Evolutionary conservation across 108 stramenopile genomes (phyloP).

Genomic region (Pseudonitzschia multiseries): DNA sequence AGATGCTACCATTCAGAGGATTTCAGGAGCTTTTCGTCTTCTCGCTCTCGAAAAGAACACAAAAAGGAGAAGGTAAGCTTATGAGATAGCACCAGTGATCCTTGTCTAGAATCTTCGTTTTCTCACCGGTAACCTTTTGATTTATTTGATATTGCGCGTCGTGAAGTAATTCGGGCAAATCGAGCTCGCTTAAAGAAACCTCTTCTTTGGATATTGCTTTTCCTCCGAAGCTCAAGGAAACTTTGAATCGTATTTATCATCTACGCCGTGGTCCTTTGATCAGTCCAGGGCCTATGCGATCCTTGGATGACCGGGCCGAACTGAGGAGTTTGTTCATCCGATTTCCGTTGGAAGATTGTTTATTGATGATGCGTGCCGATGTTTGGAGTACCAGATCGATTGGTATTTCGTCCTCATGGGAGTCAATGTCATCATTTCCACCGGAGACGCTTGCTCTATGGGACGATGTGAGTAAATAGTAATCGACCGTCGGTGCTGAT

Average conservation of each 20-base stretch:
- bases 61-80: slow-evolving; percentile 16
- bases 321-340: slow-evolving; percentile 52
- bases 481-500: neutral
- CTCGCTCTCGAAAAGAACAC: slow-evolving; percentile 50
- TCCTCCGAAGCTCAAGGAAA: slow-evolving; percentile 51
- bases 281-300: slow-evolving; percentile 57
- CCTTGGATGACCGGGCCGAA: slow-evolving; percentile 57
- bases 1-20: slow-evolving; percentile 59
- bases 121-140: neutral
- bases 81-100: neutral
- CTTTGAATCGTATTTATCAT: slow-evolving; percentile 48
- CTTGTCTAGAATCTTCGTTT: neutral
- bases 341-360: slow-evolving; percentile 55
- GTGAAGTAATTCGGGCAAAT: neutral
- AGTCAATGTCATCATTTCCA: slow-evolving; percentile 22
- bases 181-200: slow-evolving; percentile 18
- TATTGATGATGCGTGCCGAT: slow-evolving; percentile 55
- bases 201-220: slow-evolving; percentile 64
- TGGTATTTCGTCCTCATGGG: slow-evolving; percentile 8
- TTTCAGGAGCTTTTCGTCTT: slow-evolving; percentile 58
- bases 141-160: neutral
- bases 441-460: slow-evolving; percentile 50
- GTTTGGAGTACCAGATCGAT: slow-evolving; percentile 50
- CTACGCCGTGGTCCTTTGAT: slow-evolving; percentile 57
- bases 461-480: slow-evolving; percentile 41